phyloP scores from a whole-genome alignment of 345 rosid genomes.

The Erucastrum elatum region DNA sequence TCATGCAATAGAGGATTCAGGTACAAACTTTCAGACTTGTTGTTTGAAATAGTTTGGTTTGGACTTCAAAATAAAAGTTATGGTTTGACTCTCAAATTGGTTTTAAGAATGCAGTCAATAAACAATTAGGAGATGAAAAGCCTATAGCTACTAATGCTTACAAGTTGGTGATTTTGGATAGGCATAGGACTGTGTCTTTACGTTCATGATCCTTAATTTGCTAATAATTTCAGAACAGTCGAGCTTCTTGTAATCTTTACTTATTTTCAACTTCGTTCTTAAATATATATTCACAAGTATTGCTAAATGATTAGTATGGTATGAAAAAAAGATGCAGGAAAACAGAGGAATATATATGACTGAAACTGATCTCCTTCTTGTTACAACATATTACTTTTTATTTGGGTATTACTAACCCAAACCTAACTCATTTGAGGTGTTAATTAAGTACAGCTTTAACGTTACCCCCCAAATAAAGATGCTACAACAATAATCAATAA shows the following conservation, averaged over 20 bases:
- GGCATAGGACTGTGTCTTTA: background rate
- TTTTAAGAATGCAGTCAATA: conserved; percentile 62
- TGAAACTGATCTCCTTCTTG: background rate
- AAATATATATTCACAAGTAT: background rate
- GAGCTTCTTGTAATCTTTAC: too few relatives aligned
- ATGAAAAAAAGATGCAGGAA: background rate
- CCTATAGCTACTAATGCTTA: conserved; percentile 19
- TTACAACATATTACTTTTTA: background rate
- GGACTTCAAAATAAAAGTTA: background rate
- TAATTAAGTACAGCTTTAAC: conserved; percentile 9
- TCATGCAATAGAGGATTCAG: too few relatives aligned
- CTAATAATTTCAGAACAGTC: background rate
- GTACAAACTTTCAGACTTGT: too few relatives aligned
- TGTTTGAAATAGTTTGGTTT: background rate
- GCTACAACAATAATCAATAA: background rate
- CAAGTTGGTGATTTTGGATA: background rate
- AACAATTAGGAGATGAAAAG: conserved; percentile 44
- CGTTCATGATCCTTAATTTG: background rate
- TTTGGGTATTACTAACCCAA: background rate
- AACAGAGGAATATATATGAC: background rate
- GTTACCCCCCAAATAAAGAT: background rate
- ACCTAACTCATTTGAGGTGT: conserved; percentile 10
- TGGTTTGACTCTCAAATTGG: background rate
- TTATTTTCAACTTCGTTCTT: background rate
- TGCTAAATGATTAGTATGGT: background rate